A percentile compares a stretch with the other conserved stretches of the same genome.
Evolutionary conservation across 768 basidiomycete genomes (phyloP).

Genomic region (Tricholoma matsutake): DNA sequence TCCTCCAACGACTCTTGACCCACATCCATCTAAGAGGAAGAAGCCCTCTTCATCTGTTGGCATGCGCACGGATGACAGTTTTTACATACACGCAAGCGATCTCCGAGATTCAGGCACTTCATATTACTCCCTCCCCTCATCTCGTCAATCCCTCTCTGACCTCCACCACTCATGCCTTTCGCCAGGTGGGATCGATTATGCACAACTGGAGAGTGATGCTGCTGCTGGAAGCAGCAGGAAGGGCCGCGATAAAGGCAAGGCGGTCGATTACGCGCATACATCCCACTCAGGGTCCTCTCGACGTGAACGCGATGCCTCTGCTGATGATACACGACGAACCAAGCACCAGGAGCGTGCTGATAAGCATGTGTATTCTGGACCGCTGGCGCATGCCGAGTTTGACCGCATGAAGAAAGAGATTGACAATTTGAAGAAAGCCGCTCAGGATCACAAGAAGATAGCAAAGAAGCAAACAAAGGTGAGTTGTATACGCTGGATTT

Average conservation of each 20-base stretch:
- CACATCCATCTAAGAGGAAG: slow-evolving; percentile 22
- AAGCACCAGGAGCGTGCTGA: slow-evolving; percentile 16
- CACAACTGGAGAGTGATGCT: slow-evolving; percentile 1
- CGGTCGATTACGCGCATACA: slow-evolving; percentile 8
- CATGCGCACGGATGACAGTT: too few species aligned
- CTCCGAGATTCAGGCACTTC: background rate
- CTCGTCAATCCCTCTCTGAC: background rate
- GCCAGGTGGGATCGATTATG: background rate
- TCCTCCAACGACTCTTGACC: background rate
- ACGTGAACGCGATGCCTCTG: slow-evolving; percentile 3
- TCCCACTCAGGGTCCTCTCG: slow-evolving; percentile 8
- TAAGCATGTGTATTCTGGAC: slow-evolving; percentile 23
- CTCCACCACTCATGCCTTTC: background rate
- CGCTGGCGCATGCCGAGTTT: slow-evolving; percentile 45
- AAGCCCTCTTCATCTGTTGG: slow-evolving; percentile 10
- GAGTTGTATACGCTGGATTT: slow-evolving; percentile 2
- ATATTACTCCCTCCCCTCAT: background rate
- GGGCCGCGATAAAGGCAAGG: slow-evolving; percentile 23
- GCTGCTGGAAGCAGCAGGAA: background rate
- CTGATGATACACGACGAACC: slow-evolving; percentile 10
- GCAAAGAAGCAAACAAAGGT: slow-evolving; percentile 60
- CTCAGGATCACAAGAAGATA: slow-evolving; percentile 45
- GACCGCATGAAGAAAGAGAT: slow-evolving; percentile 57
- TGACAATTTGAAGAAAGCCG: slow-evolving; percentile 48
- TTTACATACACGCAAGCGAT: background rate